Percentiles rank a stretch among this genome's conserved stretches.
Evolutionary conservation across 345 rosid genomes (phyloP).

Genomic region (Aquilaria yunnanensis): DNA sequence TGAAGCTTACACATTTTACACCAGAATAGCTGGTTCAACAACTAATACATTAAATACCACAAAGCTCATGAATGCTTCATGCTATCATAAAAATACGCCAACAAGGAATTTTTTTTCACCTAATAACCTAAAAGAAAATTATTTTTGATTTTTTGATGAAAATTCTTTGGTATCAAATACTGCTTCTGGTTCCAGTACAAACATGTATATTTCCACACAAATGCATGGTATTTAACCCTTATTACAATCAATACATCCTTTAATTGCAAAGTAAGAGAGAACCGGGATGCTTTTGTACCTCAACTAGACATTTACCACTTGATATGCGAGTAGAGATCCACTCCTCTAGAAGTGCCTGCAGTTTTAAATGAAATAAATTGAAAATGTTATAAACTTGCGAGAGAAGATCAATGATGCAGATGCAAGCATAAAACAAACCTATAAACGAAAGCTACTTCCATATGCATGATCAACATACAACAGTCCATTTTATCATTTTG

Average conservation of each 20-base stretch:
- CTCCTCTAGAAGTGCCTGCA: conserved; percentile 92
- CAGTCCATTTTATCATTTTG: background rate
- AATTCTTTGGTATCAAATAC: no score
- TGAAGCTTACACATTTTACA: no score
- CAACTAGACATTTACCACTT: conserved; percentile 50
- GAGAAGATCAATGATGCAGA: background rate
- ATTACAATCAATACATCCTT: background rate
- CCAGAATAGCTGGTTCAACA: no score
- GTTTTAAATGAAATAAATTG: background rate
- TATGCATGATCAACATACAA: background rate
- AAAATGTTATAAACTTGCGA: conserved; percentile 6
- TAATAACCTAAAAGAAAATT: no score
- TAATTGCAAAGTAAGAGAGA: background rate
- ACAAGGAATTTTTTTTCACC: no score
- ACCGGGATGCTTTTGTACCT: conserved; percentile 30
- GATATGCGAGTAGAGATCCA: conserved; percentile 66
- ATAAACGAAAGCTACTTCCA: conserved; percentile 5
- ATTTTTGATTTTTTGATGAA: no score
- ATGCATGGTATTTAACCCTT: background rate
- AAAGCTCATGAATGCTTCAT: no score
- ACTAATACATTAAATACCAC: no score
- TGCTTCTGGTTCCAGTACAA: no score
- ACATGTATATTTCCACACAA: background rate
- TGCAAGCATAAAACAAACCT: conserved; percentile 1
- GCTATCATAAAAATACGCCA: no score